These are phyloP conservation scores for Rhodosporidiobolus odoratus DNA, from an alignment of 768 basidiomycete species.

Conservation along the genomic window DNA sequence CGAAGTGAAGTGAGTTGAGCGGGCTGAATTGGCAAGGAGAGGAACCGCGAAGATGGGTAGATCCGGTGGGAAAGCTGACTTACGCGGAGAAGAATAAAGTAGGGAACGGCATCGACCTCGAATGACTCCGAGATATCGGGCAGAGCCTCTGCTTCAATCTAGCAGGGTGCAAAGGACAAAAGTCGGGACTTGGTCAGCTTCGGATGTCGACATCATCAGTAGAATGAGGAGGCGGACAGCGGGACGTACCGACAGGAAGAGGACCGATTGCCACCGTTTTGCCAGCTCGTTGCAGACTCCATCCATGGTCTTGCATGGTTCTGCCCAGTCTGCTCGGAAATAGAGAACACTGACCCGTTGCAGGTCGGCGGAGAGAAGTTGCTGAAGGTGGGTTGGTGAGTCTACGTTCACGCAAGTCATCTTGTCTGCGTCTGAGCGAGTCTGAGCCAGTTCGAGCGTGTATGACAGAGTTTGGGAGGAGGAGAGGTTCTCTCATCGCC, in stretches of 20 bases:
- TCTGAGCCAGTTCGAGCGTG: no score
- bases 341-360: slow-evolving; percentile 75
- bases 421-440: no score
- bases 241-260: slow-evolving; percentile 68
- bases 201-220: slow-evolving; percentile 8
- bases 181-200: no score
- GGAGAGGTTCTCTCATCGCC: no score
- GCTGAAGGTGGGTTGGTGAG: slow-evolving; percentile 68
- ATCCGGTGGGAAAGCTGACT: slow-evolving; percentile 41
- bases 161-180: no score
- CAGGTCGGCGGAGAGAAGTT: slow-evolving; percentile 68
- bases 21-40: background rate
- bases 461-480: no score
- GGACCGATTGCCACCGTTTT: slow-evolving; percentile 60
- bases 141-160: slow-evolving; percentile 79
- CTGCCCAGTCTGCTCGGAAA: slow-evolving; percentile 93
- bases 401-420: slow-evolving; percentile 48
- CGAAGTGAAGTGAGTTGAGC: background rate
- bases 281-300: slow-evolving; percentile 67
- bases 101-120: slow-evolving; percentile 80
- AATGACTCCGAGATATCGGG: slow-evolving; percentile 86
- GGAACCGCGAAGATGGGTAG: background rate
- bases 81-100: slow-evolving; percentile 75
- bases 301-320: slow-evolving; percentile 85
- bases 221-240: background rate